These are phyloP conservation scores for Penicillium herquei DNA, from an alignment of 495 filamentous ascomycete genomes.

Conservation along the genomic window DNA sequence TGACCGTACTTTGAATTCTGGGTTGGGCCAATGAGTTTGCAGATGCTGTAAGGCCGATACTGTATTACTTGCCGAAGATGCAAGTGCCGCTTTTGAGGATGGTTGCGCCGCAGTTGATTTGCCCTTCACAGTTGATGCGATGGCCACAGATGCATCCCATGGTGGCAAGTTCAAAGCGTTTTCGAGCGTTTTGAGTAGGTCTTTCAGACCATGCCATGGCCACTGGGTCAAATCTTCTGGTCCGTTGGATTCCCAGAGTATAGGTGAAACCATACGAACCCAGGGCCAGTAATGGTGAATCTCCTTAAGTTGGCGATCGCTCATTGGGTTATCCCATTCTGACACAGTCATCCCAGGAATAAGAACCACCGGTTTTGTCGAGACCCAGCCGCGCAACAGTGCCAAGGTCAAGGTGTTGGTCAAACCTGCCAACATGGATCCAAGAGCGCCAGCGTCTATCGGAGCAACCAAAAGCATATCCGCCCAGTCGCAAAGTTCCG, in stretches of 20 bases:
- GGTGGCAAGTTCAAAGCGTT: slow-evolving; percentile 41
- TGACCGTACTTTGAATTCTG: slow-evolving; percentile 22
- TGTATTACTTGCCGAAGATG: slow-evolving; percentile 59
- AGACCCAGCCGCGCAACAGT: slow-evolving; percentile 77
- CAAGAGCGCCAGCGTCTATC: slow-evolving; percentile 77
- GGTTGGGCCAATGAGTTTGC: slow-evolving; percentile 24
- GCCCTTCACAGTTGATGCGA: neutral
- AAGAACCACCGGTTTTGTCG: slow-evolving; percentile 75
- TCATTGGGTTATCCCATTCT: slow-evolving; percentile 87
- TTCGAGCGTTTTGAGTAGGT: slow-evolving; percentile 63
- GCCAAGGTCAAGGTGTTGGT: slow-evolving; percentile 71
- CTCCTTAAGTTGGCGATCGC: slow-evolving; percentile 76
- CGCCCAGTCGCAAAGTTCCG: slow-evolving; percentile 80
- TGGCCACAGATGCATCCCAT: slow-evolving; percentile 10
- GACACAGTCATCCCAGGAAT: slow-evolving; percentile 78
- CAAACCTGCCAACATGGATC: slow-evolving; percentile 78
- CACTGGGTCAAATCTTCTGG: slow-evolving; percentile 46
- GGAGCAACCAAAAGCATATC: slow-evolving; percentile 79
- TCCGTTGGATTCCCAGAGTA: slow-evolving; percentile 69
- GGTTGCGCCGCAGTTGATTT: slow-evolving; percentile 1
- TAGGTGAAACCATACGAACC: slow-evolving; percentile 68
- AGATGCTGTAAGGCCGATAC: slow-evolving; percentile 51
- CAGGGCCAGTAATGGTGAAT: slow-evolving; percentile 78
- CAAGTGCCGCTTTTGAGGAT: slow-evolving; percentile 2
- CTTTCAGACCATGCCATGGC: slow-evolving; percentile 66